phyloP scores from a whole-genome alignment of 306 rosid genomes.

The Malus sylvestris region DNA sequence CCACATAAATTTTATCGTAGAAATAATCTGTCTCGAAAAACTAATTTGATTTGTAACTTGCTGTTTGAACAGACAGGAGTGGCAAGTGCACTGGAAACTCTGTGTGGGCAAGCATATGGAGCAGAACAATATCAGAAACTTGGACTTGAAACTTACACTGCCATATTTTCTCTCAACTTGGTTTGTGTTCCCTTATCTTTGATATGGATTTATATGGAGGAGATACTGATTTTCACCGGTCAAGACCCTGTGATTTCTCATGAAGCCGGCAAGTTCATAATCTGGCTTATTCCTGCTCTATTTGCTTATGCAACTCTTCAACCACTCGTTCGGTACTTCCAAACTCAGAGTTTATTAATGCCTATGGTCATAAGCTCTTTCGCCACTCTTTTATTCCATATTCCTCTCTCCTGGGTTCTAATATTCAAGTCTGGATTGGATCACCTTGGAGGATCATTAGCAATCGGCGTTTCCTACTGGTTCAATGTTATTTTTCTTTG shows the following conservation, averaged over 20 bases:
- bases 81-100: constrained; percentile 53
- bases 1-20: no score
- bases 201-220: constrained; percentile 37
- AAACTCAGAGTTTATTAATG: constrained; percentile 38
- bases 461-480: constrained; percentile 47
- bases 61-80: constrained; percentile 30
- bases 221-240: constrained; percentile 33
- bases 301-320: constrained; percentile 45
- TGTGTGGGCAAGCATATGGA: constrained; percentile 53
- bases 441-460: constrained; percentile 50
- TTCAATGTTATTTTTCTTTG: constrained; percentile 35
- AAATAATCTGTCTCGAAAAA: not conserved
- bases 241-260: constrained; percentile 57
- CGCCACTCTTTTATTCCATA: constrained; percentile 17
- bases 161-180: constrained; percentile 38
- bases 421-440: constrained; percentile 36
- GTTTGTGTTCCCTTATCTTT: constrained; percentile 39
- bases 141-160: constrained; percentile 44
- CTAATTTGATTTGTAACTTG: not conserved
- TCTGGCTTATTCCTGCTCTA: constrained; percentile 50
- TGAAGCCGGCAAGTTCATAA: constrained; percentile 42
- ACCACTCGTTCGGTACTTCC: constrained; percentile 42
- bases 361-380: constrained; percentile 41
- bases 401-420: constrained; percentile 47
- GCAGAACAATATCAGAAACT: constrained; percentile 42